Conservation (phyloP, 306 rosid genomes). For the cucumber (Cucumis sativus) region DNA sequence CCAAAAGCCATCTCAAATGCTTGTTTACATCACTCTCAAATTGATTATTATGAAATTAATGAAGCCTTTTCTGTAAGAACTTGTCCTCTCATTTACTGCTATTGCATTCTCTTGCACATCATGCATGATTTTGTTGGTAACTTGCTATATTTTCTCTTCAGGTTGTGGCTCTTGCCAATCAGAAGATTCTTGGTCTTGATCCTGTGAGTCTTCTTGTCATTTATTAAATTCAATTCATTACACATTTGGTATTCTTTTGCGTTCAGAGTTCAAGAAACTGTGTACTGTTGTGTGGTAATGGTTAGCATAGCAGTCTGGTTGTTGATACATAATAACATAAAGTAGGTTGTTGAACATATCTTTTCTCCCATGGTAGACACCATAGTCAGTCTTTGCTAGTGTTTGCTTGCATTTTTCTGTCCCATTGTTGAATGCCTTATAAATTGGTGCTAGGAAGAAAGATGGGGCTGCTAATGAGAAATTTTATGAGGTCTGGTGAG, state of each 20-base stretch:
- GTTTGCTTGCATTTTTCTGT: background rate
- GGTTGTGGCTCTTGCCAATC: constrained; percentile 91
- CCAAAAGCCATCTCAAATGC: constrained; percentile 84
- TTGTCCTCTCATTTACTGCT: background rate
- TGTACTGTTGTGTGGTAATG: background rate
- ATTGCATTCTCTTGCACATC: background rate
- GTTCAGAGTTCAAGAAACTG: background rate
- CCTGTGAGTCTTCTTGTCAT: constrained; percentile 50
- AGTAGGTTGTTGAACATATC: background rate
- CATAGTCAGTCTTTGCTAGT: background rate
- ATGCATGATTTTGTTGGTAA: constrained; percentile 1
- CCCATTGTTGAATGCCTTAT: background rate
- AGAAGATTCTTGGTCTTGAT: constrained; percentile 74
- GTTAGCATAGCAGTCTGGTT: background rate
- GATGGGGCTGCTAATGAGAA: background rate
- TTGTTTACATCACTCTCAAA: constrained; percentile 68
- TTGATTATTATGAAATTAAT: constrained; percentile 84
- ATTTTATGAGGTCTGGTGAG: background rate
- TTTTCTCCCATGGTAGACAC: background rate
- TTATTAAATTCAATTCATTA: background rate
- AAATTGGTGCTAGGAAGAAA: background rate
- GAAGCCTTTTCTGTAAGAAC: constrained; percentile 86
- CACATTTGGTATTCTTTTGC: background rate
- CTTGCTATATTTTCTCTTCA: constrained; percentile 18
- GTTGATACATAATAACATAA: background rate